Percentiles rank a stretch among this genome's conserved stretches.
phyloP scores from a whole-genome alignment of 176 grass and related monocot genomes.

The Musa schizocarpa region DNA sequence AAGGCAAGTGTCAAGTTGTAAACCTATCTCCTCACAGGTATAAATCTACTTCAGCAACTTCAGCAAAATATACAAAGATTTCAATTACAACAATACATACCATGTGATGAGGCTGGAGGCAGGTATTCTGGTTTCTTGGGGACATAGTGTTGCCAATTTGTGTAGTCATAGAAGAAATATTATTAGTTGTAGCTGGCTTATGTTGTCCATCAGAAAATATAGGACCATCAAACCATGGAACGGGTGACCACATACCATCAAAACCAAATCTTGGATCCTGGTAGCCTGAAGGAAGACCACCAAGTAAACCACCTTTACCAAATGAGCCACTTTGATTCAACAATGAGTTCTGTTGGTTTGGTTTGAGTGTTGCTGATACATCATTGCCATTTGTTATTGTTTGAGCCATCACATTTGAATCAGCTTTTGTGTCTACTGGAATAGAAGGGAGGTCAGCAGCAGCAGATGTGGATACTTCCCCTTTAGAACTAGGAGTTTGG shows the following conservation, averaged over 20 bases:
- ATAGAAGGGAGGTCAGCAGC: constrained; percentile 27
- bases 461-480: constrained; percentile 22
- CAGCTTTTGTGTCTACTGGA: constrained; percentile 24
- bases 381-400: constrained; percentile 26
- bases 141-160: constrained; percentile 31
- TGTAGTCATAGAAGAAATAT: constrained; percentile 15
- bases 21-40: not conserved
- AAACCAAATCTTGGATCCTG: constrained; percentile 22
- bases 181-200: constrained; percentile 24
- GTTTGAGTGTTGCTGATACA: constrained; percentile 12
- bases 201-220: constrained; percentile 39
- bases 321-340: constrained; percentile 24
- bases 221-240: constrained; percentile 35
- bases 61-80: not conserved
- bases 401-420: constrained; percentile 18
- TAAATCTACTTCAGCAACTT: not conserved
- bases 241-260: constrained; percentile 20
- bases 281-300: constrained; percentile 30
- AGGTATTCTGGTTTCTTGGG: constrained; percentile 30
- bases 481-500: constrained; percentile 21
- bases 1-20: no score
- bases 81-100: constrained; percentile 16
- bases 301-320: constrained; percentile 12
- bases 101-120: constrained; percentile 32
- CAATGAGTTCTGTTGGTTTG: constrained; percentile 12